Evolutionary conservation across 2,329 filamentous ascomycete species (phyloP).

Genomic region (Curvularia hawaiiensis): DNA sequence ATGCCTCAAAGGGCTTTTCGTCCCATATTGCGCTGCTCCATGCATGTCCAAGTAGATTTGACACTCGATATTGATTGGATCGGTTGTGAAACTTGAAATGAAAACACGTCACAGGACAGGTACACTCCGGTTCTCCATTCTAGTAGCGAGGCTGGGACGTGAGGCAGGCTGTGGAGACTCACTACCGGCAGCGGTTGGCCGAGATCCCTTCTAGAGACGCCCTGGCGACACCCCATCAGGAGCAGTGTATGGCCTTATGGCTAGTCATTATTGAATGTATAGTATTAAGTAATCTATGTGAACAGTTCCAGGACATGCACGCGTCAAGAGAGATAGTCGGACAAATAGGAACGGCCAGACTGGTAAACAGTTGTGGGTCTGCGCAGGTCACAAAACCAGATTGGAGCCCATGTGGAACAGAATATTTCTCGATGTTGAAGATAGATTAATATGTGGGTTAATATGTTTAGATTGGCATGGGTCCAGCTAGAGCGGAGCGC

Average conservation of each 20-base stretch:
- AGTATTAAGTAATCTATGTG: constrained; percentile 16
- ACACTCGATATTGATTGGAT: constrained; percentile 27
- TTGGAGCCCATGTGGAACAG: constrained; percentile 23
- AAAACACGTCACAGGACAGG: constrained; percentile 25
- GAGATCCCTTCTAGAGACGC: constrained; percentile 20
- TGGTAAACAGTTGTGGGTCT: constrained; percentile 5
- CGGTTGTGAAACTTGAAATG: constrained; percentile 34
- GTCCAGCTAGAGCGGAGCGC: constrained; percentile 20
- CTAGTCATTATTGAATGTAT: constrained; percentile 36
- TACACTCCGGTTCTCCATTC: constrained; percentile 16
- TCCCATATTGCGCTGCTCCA: constrained; percentile 33
- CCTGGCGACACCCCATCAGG: constrained; percentile 27
- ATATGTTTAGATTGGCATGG: constrained; percentile 32
- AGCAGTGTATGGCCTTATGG: constrained; percentile 21
- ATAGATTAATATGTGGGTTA: constrained; percentile 44
- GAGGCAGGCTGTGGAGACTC: constrained; percentile 24
- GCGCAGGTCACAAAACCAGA: constrained; percentile 6
- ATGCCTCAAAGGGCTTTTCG: constrained; percentile 5
- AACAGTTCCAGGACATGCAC: constrained; percentile 14
- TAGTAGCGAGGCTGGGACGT: constrained; percentile 29
- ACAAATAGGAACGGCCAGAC: constrained; percentile 14
- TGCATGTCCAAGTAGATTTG: constrained; percentile 22
- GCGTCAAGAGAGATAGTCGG: constrained; percentile 1
- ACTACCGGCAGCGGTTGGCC: constrained; percentile 29
- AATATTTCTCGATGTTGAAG: constrained; percentile 17